A percentile compares a stretch with the other conserved stretches of the same genome.
These are phyloP conservation scores for Wickerhamiella parazyma DNA, from an alignment of 805 yeast species.

Conservation along the genomic window DNA sequence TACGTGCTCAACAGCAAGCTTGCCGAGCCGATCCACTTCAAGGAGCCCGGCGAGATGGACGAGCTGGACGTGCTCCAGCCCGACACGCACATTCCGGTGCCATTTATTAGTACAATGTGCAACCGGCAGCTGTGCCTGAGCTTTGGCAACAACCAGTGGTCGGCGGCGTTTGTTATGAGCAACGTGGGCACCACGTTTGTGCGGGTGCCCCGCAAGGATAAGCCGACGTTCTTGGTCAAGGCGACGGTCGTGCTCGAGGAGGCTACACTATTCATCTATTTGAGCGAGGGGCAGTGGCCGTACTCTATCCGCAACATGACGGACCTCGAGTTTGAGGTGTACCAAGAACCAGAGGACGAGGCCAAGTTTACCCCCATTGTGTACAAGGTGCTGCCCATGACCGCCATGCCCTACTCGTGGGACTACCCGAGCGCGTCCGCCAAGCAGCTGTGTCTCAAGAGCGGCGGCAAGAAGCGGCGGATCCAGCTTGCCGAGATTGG, in stretches of 20 bases:
- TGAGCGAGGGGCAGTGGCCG: conserved; percentile 66
- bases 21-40: conserved; percentile 34
- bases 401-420: conserved; percentile 98
- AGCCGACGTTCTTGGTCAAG: conserved; percentile 48
- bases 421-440: conserved; percentile 85
- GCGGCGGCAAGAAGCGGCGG: conserved; percentile 46
- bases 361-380: conserved; percentile 59
- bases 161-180: conserved; percentile 73
- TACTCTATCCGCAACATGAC: conserved; percentile 82
- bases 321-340: conserved; percentile 71
- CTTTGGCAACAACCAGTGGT: conserved; percentile 47
- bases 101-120: conserved; percentile 32
- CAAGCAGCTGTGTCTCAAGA: conserved; percentile 63
- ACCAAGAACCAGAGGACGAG: conserved; percentile 33
- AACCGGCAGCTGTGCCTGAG: conserved; percentile 17
- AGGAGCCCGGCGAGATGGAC: conserved; percentile 19
- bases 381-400: conserved; percentile 71
- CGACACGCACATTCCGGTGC: conserved; percentile 41
- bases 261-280: conserved; percentile 65
- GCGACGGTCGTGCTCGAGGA: conserved; percentile 65
- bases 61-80: conserved; percentile 30
- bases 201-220: conserved; percentile 49
- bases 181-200: conserved; percentile 74
- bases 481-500: conserved; percentile 91
- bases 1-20: conserved; percentile 58